Conservation (phyloP, 106 monocot genomes). For the Triglochin maritima region DNA sequence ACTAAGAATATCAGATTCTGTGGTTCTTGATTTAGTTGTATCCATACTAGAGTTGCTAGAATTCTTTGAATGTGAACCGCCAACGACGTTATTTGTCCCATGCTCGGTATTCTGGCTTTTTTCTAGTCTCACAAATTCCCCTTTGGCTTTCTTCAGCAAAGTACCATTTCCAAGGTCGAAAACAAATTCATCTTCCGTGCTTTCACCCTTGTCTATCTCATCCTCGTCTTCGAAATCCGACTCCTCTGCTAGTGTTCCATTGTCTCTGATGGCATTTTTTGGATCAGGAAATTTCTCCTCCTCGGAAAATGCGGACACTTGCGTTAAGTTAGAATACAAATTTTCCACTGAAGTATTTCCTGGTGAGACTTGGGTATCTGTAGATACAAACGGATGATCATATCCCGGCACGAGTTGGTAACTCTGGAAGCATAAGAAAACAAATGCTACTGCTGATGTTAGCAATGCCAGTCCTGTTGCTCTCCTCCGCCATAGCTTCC, state of each 20-base stretch:
- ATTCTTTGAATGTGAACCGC: no score
- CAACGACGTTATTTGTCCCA: neutral
- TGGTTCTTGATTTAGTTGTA: no score
- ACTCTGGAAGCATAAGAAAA: neutral
- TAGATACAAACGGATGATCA: neutral
- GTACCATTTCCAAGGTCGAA: slow-evolving; percentile 4
- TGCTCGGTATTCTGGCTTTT: neutral
- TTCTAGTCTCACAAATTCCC: slow-evolving; percentile 10
- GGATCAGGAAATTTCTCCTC: neutral
- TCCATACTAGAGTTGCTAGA: no score
- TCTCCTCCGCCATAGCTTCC: neutral
- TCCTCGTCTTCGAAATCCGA: slow-evolving; percentile 3
- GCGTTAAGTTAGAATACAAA: neutral
- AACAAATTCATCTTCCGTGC: slow-evolving; percentile 12
- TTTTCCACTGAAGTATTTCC: neutral
- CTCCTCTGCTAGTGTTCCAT: neutral
- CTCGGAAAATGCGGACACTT: no score
- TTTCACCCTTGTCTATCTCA: slow-evolving; percentile 15
- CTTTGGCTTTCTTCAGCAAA: slow-evolving; percentile 13
- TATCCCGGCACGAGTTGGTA: neutral
- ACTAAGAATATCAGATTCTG: no score
- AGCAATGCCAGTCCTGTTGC: neutral
- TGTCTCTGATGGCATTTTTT: neutral
- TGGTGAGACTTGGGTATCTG: neutral
- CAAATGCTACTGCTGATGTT: neutral